phyloP scores from a whole-genome alignment of 176 grass and related monocot species.

The Phoenix roebelenii region DNA sequence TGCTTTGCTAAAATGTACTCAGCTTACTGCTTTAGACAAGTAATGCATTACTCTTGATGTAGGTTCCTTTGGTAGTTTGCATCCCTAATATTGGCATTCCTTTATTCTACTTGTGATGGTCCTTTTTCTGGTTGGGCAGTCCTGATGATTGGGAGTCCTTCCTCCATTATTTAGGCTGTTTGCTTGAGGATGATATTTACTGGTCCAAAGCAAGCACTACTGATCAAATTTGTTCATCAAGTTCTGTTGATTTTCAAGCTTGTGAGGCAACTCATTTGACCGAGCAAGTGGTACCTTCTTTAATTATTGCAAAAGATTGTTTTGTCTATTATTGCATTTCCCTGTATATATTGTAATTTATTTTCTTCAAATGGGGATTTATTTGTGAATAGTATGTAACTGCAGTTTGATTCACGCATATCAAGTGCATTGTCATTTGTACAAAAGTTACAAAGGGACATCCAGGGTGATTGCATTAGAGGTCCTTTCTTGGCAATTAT shows the following conservation, averaged over 20 bases:
- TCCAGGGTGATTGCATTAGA: slow-evolving; percentile 48
- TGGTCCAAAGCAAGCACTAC: slow-evolving; percentile 48
- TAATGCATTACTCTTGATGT: no score
- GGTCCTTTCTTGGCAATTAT: slow-evolving; percentile 73
- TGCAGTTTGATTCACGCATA: slow-evolving; percentile 78
- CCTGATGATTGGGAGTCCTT: slow-evolving; percentile 99
- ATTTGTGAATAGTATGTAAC: slow-evolving; percentile 8
- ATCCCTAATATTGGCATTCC: no score
- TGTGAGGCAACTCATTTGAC: slow-evolving; percentile 39
- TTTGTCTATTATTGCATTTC: no score
- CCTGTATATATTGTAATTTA: no score
- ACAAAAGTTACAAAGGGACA: slow-evolving; percentile 62
- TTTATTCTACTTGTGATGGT: slow-evolving; percentile 31
- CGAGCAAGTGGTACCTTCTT: slow-evolving; percentile 44
- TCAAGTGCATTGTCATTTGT: slow-evolving; percentile 66
- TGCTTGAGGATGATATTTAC: slow-evolving; percentile 66
- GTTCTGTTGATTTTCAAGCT: slow-evolving; percentile 36
- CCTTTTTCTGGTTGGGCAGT: slow-evolving; percentile 60
- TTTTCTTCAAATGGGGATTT: slow-evolving; percentile 3
- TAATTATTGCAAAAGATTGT: no score
- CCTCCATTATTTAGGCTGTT: slow-evolving; percentile 91
- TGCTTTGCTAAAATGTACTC: no score
- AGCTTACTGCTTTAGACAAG: no score
- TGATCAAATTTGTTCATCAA: slow-evolving; percentile 24
- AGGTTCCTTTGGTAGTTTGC: no score